These are phyloP conservation scores for Biscutella laevigata DNA, from an alignment of 441 rosid genomes.

Conservation along the genomic window DNA sequence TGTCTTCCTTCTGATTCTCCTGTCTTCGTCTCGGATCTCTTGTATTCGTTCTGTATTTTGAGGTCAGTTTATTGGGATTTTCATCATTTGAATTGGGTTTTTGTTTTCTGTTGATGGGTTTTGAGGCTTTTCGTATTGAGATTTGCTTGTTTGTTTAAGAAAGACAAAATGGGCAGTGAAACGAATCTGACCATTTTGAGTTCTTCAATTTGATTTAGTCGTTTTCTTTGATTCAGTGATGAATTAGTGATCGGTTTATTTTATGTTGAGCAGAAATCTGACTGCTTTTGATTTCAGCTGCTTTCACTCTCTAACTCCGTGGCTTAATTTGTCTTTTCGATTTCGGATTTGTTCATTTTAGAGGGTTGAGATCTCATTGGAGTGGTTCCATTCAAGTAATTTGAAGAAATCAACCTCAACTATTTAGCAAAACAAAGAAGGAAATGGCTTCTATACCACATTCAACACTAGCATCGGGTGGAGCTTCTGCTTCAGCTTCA, in stretches of 20 bases:
- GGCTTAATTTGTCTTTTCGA: not conserved
- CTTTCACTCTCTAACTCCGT: not conserved
- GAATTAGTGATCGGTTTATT: slow-evolving; percentile 7
- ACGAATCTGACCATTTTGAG: not conserved
- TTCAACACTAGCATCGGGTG: slow-evolving; percentile 40
- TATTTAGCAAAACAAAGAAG: slow-evolving; percentile 2
- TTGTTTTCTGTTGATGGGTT: not conserved
- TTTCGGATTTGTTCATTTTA: slow-evolving; percentile 5
- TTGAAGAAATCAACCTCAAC: slow-evolving; percentile 11
- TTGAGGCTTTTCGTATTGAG: slow-evolving; percentile 4
- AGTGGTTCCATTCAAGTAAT: slow-evolving; percentile 23
- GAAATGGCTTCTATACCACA: slow-evolving; percentile 56
- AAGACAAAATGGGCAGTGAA: slow-evolving; percentile 10
- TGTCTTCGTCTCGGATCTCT: slow-evolving; percentile 11
- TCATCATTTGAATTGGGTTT: slow-evolving; percentile 14
- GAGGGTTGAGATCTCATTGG: slow-evolving; percentile 17
- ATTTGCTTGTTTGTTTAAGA: slow-evolving; percentile 14
- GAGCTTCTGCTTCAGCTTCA: slow-evolving; percentile 49
- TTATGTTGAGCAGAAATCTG: too few relatives aligned
- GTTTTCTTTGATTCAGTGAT: too few relatives aligned
- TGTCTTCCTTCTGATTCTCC: slow-evolving; percentile 7
- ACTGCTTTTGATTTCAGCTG: not conserved
- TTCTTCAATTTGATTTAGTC: slow-evolving; percentile 5
- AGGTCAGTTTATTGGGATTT: slow-evolving; percentile 34
- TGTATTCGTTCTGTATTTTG: not conserved